Evolutionary conservation across 441 rosid genomes (phyloP), one percentile per base, ranked within the genome.

Genomic region (Populus hybrid): DNA sequence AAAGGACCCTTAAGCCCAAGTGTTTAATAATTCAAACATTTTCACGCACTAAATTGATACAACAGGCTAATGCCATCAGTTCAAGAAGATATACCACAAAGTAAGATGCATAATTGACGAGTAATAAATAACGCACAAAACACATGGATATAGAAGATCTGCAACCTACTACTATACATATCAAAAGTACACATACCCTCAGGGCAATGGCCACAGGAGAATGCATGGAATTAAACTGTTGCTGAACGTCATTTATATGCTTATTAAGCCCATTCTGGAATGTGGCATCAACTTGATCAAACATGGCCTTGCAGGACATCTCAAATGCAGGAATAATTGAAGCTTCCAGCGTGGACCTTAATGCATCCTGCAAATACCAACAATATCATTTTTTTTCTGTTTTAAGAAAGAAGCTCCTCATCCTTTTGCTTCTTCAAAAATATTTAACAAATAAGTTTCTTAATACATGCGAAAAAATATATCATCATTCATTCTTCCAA

Each of bases 241-340:
- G 91, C 78, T 88, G 95, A 76, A 86, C 82, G 66, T 88, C 83
- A 82, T 75, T 78, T 72, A 88, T 79, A 80, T 89, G 91, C 79
- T 89, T 75, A 36, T 66, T 40, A 59, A 92, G 83, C 59, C 94
- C 94, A 63, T 87, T 87, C 78, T 86, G 95, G 74, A 92, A 84
- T 79, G 97, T 78, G 28, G 84, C 81, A 82, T 92, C 94, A 72
- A 92, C 84, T 83, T 89, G 93, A 81, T 89, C 91, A 73, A 92
- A 92, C 95, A 91, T 85, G 26, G 94, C 82, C 83, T 92, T 89
- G 89, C 95, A 92, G 71, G 94, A 88, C 85, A 86, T 77, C 86
- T 92, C 94, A 83, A 92, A 92, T 38, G 94, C 93, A 36, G 95
- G 97, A 81, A 92, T 82, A 64, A 92, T 70, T 67, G 92, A 88